Evolutionary conservation across 1,139 yeast species (phyloP).

Genomic region (Lodderomyces margitis): DNA sequence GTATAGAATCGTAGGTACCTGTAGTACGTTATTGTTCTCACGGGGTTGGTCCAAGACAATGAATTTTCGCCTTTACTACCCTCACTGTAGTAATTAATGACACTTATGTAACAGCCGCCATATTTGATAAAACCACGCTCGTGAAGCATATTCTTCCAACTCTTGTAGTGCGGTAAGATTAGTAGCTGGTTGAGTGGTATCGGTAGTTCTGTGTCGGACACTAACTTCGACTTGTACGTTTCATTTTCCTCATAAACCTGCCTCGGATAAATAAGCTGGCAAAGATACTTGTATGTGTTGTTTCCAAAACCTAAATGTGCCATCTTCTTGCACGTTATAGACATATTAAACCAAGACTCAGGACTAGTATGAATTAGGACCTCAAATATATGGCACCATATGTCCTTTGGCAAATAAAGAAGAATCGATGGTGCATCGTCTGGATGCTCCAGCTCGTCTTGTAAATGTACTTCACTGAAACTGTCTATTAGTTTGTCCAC

Average conservation of each 20-base stretch:
- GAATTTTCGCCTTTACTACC: slow-evolving; percentile 70
- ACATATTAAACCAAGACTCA: slow-evolving; percentile 65
- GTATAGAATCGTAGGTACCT: slow-evolving; percentile 79
- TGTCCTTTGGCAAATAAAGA: slow-evolving; percentile 61
- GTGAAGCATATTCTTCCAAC: slow-evolving; percentile 54
- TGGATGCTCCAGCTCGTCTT: slow-evolving; percentile 28
- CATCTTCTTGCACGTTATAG: slow-evolving; percentile 60
- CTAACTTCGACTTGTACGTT: slow-evolving; percentile 12
- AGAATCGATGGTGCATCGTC: slow-evolving; percentile 46
- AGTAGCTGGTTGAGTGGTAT: slow-evolving; percentile 42
- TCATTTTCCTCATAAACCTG: slow-evolving; percentile 53
- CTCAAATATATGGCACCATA: slow-evolving; percentile 55
- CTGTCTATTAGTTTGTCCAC: slow-evolving; percentile 33
- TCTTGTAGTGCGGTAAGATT: slow-evolving; percentile 47
- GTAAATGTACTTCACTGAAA: slow-evolving; percentile 25
- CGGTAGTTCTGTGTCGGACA: slow-evolving; percentile 25
- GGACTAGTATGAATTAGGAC: slow-evolving; percentile 51
- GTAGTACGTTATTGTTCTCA: slow-evolving; percentile 82
- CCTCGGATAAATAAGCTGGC: slow-evolving; percentile 52
- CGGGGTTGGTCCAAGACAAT: slow-evolving; percentile 71
- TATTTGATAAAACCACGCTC: slow-evolving; percentile 69
- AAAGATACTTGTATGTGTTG: slow-evolving; percentile 55
- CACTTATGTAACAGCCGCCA: slow-evolving; percentile 82
- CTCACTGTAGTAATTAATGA: slow-evolving; percentile 77
- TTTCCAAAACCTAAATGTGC: slow-evolving; percentile 62